A percentile compares a stretch with the other conserved stretches of the same genome.
Conservation (phyloP, 2,329 filamentous ascomycete genomes). For the Cladophialophora chaetospira region DNA sequence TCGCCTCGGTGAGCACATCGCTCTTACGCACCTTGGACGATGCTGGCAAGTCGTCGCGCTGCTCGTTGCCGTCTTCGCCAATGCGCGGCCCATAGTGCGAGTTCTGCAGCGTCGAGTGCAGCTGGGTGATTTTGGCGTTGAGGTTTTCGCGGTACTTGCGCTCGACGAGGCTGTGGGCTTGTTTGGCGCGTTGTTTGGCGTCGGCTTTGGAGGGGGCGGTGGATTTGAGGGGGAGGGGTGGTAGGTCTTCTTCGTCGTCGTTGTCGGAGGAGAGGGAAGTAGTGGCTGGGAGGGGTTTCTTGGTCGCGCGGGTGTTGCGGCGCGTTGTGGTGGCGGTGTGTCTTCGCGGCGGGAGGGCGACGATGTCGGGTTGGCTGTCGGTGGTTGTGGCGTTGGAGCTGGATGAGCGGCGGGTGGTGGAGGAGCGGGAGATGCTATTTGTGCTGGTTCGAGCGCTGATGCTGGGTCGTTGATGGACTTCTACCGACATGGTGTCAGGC, state of each 20-base stretch:
- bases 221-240: constrained; percentile 20
- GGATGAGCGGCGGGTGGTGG: constrained; percentile 17
- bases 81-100: constrained; percentile 29
- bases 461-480: constrained; percentile 23
- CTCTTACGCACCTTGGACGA: constrained; percentile 30
- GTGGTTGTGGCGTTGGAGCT: constrained; percentile 18
- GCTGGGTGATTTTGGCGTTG: constrained; percentile 33
- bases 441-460: constrained; percentile 20
- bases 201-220: constrained; percentile 27
- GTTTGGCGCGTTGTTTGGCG: constrained; percentile 31
- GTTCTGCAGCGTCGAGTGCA: constrained; percentile 31
- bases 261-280: constrained; percentile 18
- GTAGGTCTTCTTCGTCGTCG: constrained; percentile 12
- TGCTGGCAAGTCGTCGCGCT: constrained; percentile 2
- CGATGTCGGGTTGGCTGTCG: constrained; percentile 12
- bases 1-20: constrained; percentile 33
- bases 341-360: constrained; percentile 22
- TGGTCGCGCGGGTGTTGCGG: not conserved
- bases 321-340: constrained; percentile 3
- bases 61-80: constrained; percentile 23
- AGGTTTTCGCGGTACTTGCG: constrained; percentile 35
- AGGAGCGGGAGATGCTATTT: constrained; percentile 13
- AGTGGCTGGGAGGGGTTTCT: constrained; percentile 5
- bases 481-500: constrained; percentile 26
- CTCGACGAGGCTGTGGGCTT: constrained; percentile 33